A percentile compares a stretch with the other conserved stretches of the same genome.
Conservation (phyloP, 495 filamentous ascomycete genomes). For the Penicillium flavigenum region DNA sequence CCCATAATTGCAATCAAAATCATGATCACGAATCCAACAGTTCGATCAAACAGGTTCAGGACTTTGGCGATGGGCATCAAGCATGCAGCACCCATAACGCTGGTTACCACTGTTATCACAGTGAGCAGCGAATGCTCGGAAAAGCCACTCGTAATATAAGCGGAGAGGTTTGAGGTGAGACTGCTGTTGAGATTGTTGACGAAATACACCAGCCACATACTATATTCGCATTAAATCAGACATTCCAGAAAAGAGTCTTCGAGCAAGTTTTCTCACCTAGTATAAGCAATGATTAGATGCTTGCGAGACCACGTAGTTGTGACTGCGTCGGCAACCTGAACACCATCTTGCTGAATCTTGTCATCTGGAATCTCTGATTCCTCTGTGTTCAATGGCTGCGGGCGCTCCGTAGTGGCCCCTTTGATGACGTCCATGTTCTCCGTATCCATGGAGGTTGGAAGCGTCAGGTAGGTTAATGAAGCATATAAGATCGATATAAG, state of each 20-base stretch:
- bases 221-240: conserved; percentile 2
- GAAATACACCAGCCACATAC: conserved; percentile 34
- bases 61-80: conserved; percentile 67
- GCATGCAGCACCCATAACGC: conserved; percentile 56
- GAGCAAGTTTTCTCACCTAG: conserved; percentile 16
- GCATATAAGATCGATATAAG: not conserved
- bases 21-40: conserved; percentile 50
- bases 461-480: not conserved
- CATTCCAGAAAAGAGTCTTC: not conserved
- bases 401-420: not conserved
- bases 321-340: conserved; percentile 30
- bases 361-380: not conserved
- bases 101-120: conserved; percentile 34
- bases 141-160: conserved; percentile 34
- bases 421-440: not conserved
- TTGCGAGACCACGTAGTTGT: conserved; percentile 26
- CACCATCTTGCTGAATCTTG: conserved; percentile 24
- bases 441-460: not conserved
- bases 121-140: conserved; percentile 33
- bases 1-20: conserved; percentile 39
- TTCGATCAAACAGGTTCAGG: conserved; percentile 62
- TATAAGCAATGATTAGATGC: conserved; percentile 25
- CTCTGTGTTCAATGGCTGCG: not conserved
- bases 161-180: conserved; percentile 20
- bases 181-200: conserved; percentile 22